Percentiles rank a stretch among this genome's conserved stretches.
Conservation (phyloP, 495 filamentous ascomycete genomes). For the Massariosphaeria phaeospora region DNA sequence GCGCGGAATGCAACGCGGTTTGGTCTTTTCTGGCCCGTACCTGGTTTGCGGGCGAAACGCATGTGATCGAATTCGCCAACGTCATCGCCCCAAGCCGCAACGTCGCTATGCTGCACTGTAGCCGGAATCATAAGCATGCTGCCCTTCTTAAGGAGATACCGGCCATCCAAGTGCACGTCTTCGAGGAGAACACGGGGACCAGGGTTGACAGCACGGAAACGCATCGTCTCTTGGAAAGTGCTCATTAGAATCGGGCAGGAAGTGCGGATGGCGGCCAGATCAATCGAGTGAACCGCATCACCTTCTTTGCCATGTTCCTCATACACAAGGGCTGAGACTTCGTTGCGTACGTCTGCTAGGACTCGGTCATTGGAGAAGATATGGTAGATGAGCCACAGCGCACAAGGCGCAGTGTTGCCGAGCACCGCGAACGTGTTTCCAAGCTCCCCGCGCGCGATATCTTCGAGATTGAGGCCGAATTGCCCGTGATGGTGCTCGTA, state of each 20-base stretch:
- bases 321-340: neutral
- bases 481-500: neutral
- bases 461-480: neutral
- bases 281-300: neutral
- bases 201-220: neutral
- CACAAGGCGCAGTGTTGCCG: neutral
- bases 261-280: neutral
- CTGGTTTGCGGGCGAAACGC: neutral
- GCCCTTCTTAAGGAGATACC: neutral
- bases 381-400: neutral
- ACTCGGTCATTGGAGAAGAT: neutral
- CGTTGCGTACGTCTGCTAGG: neutral
- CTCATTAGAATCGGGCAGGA: neutral
- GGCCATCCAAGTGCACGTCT: neutral
- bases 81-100: neutral
- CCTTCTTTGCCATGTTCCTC: neutral
- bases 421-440: neutral
- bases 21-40: neutral
- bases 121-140: slow-evolving; percentile 1
- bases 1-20: neutral
- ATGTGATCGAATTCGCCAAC: neutral
- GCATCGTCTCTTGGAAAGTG: slow-evolving; percentile 4
- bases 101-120: neutral
- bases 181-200: slow-evolving; percentile 1
- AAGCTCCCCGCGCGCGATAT: neutral